Evolutionary conservation across 106 monocot species (phyloP).

Genomic region (Dendrobium huoshanense): DNA sequence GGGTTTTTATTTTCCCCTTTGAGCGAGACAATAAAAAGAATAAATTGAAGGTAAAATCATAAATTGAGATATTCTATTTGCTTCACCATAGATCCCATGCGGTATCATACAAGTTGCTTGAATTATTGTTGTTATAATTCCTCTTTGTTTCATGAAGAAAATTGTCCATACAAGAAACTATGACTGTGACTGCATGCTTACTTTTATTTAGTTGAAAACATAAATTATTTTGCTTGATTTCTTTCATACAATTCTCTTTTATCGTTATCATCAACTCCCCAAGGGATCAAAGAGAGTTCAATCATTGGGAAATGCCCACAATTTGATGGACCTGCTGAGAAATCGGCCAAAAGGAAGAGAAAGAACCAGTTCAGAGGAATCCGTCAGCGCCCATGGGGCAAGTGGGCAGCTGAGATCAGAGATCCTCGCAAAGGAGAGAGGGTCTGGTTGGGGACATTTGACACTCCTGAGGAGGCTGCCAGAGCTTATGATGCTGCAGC

Average conservation of each 20-base stretch:
- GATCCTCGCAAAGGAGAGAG: constrained; percentile 51
- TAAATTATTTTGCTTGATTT: background rate
- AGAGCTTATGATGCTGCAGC: constrained; percentile 54
- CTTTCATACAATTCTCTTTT: background rate
- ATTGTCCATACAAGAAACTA: background rate
- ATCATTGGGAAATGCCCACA: constrained; percentile 5
- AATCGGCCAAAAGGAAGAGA: constrained; percentile 33
- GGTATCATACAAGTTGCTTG: background rate
- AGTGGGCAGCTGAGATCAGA: constrained; percentile 62
- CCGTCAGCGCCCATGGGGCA: constrained; percentile 58
- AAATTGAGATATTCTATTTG: background rate
- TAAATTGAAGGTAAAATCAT: background rate
- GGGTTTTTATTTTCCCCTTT: background rate
- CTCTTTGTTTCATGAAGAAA: background rate
- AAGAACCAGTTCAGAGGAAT: constrained; percentile 55
- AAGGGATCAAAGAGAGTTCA: constrained; percentile 1
- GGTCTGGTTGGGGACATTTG: constrained; percentile 55
- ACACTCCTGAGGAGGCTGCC: constrained; percentile 55
- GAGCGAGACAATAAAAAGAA: background rate
- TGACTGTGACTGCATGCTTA: background rate
- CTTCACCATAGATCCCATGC: background rate
- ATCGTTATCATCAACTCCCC: background rate
- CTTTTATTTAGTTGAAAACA: background rate
- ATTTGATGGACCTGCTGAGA: constrained; percentile 11
- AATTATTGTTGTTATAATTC: background rate